Evolutionary conservation across 192 early-diverging fungal species (phyloP).

Genomic region (Coemansia sp.): DNA sequence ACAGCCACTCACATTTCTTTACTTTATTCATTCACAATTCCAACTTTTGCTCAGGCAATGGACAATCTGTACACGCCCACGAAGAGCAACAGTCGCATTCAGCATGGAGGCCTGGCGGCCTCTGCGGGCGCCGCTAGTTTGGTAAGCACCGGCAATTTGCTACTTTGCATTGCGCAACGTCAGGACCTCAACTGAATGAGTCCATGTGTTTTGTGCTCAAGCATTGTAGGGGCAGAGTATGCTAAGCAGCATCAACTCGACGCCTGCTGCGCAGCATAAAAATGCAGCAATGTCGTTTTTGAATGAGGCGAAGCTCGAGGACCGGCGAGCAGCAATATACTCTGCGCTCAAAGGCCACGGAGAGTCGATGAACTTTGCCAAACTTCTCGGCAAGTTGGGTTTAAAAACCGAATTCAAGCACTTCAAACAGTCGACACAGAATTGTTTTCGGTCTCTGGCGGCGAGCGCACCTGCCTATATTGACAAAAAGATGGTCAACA

Average conservation of each 20-base stretch:
- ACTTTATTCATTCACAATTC: too few relatives aligned
- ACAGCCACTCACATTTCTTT: too few relatives aligned
- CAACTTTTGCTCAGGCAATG: too few relatives aligned
- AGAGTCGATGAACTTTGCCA: background rate
- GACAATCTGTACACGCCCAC: too few relatives aligned
- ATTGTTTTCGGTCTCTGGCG: background rate
- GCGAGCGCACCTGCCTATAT: background rate
- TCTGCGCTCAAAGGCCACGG: too few relatives aligned
- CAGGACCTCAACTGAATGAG: background rate
- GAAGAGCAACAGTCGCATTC: too few relatives aligned
- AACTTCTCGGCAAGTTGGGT: background rate
- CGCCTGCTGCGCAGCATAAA: background rate
- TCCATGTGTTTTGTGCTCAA: background rate
- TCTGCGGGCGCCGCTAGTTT: background rate
- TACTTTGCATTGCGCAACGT: background rate
- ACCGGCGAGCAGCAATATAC: too few relatives aligned
- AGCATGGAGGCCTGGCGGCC: background rate
- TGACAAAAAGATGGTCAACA: background rate
- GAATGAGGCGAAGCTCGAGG: background rate
- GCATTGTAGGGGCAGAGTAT: background rate
- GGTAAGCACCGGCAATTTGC: background rate
- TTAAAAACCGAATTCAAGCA: background rate
- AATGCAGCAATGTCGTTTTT: background rate
- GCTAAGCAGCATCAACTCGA: background rate
- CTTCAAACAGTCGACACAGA: background rate